Evolutionary conservation across 371 early-diverging fungal genomes (phyloP), one percentile per base, ranked within the genome.

Genomic region (Dichotomocladium elegans): DNA sequence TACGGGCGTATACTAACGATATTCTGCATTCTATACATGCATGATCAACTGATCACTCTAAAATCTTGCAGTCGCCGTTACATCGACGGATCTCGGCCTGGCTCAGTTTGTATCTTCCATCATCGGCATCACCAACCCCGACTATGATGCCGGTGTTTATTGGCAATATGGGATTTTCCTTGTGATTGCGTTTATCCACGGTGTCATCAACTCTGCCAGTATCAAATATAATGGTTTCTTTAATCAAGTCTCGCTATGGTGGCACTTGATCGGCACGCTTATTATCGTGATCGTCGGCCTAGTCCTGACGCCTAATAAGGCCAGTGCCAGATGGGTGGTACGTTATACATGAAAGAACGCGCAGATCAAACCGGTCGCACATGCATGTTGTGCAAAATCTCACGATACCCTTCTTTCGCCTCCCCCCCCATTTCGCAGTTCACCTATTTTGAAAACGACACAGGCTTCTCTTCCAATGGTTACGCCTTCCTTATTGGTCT

Each of bases 61-160:
- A n/a, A n/a, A 42, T 26, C 28, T 7, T 26, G 21, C 27, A 51
- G 75, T 74, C 26, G 81, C 81, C 8, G 71, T 81, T 42, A 75
- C 76, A 14, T 73, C 79, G 5, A 63, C 73, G 17, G 81, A 81
- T 64, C 55, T 81, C 15, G 74, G 79, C 15, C 72, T 79, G 55
- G 77, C 81, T 3, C 71, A 69, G 22, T 79, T 79, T 53, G 27
- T 79, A 45, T 60, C 72, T 7, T 81, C 81, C 5, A 51, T 77
- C 17, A 65, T 79, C 33, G 50, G 69, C 5, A 72, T 81, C 48
- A 71, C 35, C 50, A 70, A 64, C 56, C 77, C 47, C 43, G 77
- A 53, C 45, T 83, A 62, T 35, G 31, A 55, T 31, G 56, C 66
- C 8, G 53, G 58, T 17, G 48, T 58, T 11, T 63, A 61, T 1